Evolutionary conservation across 2,329 filamentous ascomycete genomes (phyloP).

Genomic region (Graphilbum ipis-grandicollis): DNA sequence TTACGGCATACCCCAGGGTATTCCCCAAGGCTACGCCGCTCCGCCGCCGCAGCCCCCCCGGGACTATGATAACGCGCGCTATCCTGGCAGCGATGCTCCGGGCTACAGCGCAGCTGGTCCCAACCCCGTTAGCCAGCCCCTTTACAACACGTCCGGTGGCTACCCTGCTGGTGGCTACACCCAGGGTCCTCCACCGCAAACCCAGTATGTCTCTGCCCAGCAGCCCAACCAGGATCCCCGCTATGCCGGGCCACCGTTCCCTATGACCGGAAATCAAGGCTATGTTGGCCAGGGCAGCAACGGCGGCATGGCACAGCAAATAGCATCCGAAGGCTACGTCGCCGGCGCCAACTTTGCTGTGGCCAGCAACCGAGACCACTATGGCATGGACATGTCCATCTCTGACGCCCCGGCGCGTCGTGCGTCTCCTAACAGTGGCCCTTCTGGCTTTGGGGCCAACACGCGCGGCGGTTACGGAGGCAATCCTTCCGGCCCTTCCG

Average conservation of each 20-base stretch:
- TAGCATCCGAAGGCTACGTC: slow-evolving; percentile 6
- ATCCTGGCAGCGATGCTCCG: slow-evolving; percentile 30
- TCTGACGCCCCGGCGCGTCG: slow-evolving; percentile 5
- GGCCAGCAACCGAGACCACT: slow-evolving; percentile 3
- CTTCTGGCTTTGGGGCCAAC: slow-evolving; percentile 1
- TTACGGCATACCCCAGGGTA: slow-evolving; percentile 3
- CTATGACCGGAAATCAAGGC: too few species aligned
- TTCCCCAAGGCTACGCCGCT: slow-evolving; percentile 4
- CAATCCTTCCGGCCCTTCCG: slow-evolving; percentile 21
- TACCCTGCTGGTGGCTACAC: slow-evolving; percentile 3
- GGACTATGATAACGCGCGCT: slow-evolving; percentile 23
- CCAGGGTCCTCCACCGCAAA: slow-evolving; percentile 1
- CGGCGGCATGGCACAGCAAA: not conserved
- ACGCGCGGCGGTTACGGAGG: slow-evolving; percentile 40
- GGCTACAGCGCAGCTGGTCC: slow-evolving; percentile 25
- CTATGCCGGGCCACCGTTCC: slow-evolving; percentile 4
- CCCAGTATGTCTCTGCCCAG: not conserved
- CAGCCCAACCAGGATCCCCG: slow-evolving; percentile 3
- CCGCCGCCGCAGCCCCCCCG: slow-evolving; percentile 1
- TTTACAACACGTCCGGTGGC: slow-evolving; percentile 4
- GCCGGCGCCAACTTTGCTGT: slow-evolving; percentile 6
- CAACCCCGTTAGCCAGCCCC: slow-evolving; percentile 5
- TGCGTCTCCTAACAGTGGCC: slow-evolving; percentile 3
- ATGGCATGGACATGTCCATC: slow-evolving; percentile 7
- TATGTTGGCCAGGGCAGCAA: too few species aligned